Evolutionary conservation across 177 flowering plant genomes (phyloP).

Genomic region (Telopea speciosissima): DNA sequence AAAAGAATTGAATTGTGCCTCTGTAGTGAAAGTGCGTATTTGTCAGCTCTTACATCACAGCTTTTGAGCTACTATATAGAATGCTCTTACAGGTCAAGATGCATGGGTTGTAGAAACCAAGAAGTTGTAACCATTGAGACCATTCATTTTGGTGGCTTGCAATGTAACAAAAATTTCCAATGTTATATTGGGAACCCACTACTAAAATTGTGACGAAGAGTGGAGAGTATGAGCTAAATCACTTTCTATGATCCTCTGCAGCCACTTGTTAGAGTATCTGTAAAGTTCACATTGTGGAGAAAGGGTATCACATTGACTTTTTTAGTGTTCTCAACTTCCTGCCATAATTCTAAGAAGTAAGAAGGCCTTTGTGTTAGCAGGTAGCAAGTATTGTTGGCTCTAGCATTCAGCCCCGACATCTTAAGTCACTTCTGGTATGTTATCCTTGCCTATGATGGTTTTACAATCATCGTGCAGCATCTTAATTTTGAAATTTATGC

Average conservation of each 20-base stretch:
- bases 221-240: background rate
- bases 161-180: background rate
- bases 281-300: background rate
- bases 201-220: background rate
- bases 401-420: slow-evolving; percentile 58
- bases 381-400: slow-evolving; percentile 47
- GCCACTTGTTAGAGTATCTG: background rate
- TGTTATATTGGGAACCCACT: background rate
- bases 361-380: slow-evolving; percentile 20
- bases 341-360: slow-evolving; percentile 3
- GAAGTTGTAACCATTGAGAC: background rate
- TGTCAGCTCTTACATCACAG: background rate
- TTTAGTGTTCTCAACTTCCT: background rate
- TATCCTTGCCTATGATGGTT: background rate
- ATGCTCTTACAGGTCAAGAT: background rate
- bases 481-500: background rate
- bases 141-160: background rate
- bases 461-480: background rate
- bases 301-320: background rate
- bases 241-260: background rate
- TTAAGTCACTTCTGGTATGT: slow-evolving; percentile 41
- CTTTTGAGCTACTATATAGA: background rate
- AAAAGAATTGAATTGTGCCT: background rate
- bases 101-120: background rate
- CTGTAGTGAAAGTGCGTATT: background rate